Base-by-base conservation (phyloP, 495 filamentous ascomycete genomes). In the Aspergillus egyptiacus region DNA sequence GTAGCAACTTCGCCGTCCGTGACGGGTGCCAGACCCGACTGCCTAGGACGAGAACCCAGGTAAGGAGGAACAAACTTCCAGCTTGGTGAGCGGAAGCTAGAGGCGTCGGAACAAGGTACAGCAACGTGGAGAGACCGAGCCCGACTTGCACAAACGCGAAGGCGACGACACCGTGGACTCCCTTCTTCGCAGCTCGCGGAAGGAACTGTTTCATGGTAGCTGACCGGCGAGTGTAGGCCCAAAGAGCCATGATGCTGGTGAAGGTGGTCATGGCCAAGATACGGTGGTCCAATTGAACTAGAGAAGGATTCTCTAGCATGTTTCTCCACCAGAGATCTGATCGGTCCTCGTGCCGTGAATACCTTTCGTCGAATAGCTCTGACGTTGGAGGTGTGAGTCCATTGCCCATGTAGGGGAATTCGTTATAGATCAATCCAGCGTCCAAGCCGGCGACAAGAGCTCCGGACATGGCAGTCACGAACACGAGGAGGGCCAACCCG, bases 341-440 rank as follows among this genome's bases (percentile, higher is more conserved):
- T 17, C 69, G 57, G 62, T 95, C 89, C 32, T 81, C 73, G 37
- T 74, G 77, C 42, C 87, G 87, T 17, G 83, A 87, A 76, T 97
- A 98, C 69, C 89, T 91, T 33, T 78, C 69, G 56, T 86, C 80
- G 58, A 88, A 88, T 7, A 98, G 80, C 64, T 98, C 93, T 1
- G 77, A 71, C 48, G 72, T 80, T 1, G 93, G 94, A 8, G 93
- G 93, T 2, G 85, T 73, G 24, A 90, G 73, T 1, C 88, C 88
- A 1, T 75, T 68, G 23, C 94, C 93, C 93, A 98, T 98, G 60
- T 78, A 87, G 1, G 94, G 94, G 62, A 97, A 96, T 58, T 97
- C 89, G 62, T 97, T 97, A 72, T 98, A 98, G 61, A 98, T 96
- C 13, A 98, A 71, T 10, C 93, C 93, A 11, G 93, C 93, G 60